Evolutionary conservation across 306 rosid genomes (phyloP).

Genomic region (Glycyrrhiza uralensis): DNA sequence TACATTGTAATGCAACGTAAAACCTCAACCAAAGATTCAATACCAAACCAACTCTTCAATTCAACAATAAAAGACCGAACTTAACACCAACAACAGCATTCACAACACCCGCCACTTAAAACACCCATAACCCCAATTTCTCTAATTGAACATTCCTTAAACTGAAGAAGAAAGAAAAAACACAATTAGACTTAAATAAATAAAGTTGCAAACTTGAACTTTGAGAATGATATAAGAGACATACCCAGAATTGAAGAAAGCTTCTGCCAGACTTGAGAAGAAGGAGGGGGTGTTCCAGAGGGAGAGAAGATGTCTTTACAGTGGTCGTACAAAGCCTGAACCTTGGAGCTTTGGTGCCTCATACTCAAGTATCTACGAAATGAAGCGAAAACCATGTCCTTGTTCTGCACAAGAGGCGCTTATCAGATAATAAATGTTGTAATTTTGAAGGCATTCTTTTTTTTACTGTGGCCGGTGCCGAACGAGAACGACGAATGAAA

Average conservation of each 20-base stretch:
- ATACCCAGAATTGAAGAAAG: slow-evolving; percentile 74
- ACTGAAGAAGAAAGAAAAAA: neutral
- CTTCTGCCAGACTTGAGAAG: slow-evolving; percentile 46
- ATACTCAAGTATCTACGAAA: slow-evolving; percentile 47
- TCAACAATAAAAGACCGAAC: neutral
- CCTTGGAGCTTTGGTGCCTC: slow-evolving; percentile 49
- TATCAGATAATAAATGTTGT: slow-evolving; percentile 41
- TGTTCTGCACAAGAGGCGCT: slow-evolving; percentile 28
- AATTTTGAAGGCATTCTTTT: slow-evolving; percentile 22
- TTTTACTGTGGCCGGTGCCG: neutral
- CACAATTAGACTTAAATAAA: neutral
- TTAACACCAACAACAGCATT: neutral
- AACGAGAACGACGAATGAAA: neutral
- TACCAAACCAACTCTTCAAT: slow-evolving; percentile 14
- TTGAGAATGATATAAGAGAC: neutral
- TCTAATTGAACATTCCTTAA: neutral
- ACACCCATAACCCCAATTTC: slow-evolving; percentile 16
- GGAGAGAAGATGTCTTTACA: slow-evolving; percentile 59
- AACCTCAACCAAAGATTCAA: neutral
- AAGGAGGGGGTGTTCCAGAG: slow-evolving; percentile 42
- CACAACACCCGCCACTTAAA: neutral
- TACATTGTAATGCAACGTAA: neutral
- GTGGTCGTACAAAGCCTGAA: slow-evolving; percentile 66
- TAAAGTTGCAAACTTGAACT: neutral
- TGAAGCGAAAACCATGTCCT: slow-evolving; percentile 32